Conservation (phyloP, 2,329 filamentous ascomycete genomes). For the Diaporthe aspalathi region DNA sequence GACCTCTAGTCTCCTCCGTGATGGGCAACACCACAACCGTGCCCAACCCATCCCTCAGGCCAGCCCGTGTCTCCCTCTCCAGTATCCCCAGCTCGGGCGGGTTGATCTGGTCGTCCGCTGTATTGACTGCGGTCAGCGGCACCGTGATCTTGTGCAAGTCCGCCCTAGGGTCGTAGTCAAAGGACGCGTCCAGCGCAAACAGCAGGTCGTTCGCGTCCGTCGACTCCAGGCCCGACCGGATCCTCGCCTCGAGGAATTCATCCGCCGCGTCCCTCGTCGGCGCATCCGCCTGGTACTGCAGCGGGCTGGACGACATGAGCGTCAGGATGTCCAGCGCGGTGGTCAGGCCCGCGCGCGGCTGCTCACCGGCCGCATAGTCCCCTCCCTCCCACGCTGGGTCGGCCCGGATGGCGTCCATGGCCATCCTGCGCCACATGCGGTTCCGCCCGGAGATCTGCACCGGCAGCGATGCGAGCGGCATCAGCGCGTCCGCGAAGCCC, state of each 20-base stretch:
- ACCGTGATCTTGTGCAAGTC: slow-evolving; percentile 41
- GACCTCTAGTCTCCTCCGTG: slow-evolving; percentile 39
- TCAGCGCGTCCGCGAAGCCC: slow-evolving; percentile 42
- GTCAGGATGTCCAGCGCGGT: slow-evolving; percentile 41
- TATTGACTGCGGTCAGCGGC: slow-evolving; percentile 45
- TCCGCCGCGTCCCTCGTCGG: slow-evolving; percentile 42
- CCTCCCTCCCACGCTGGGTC: slow-evolving; percentile 42
- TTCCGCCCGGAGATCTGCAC: slow-evolving; percentile 43
- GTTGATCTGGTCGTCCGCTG: slow-evolving; percentile 46
- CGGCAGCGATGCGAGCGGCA: slow-evolving; percentile 44
- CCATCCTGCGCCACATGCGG: slow-evolving; percentile 44
- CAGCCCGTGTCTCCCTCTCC: slow-evolving; percentile 33
- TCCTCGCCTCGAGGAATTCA: slow-evolving; percentile 39
- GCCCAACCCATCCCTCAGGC: slow-evolving; percentile 33
- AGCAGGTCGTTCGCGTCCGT: slow-evolving; percentile 43
- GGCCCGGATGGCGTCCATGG: slow-evolving; percentile 41
- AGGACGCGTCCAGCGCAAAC: slow-evolving; percentile 42
- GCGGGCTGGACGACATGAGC: slow-evolving; percentile 42
- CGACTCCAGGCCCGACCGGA: slow-evolving; percentile 20
- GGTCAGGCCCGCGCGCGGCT: slow-evolving; percentile 40
- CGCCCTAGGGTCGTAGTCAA: slow-evolving; percentile 44
- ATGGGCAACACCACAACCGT: slow-evolving; percentile 40
- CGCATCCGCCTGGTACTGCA: slow-evolving; percentile 41
- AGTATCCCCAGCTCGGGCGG: slow-evolving; percentile 46
- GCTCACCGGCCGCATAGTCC: slow-evolving; percentile 38